A percentile compares a stretch with the other conserved stretches of the same genome.
phyloP scores from a whole-genome alignment of 2,329 filamentous ascomycete genomes.

The Ramularia endophylla region DNA sequence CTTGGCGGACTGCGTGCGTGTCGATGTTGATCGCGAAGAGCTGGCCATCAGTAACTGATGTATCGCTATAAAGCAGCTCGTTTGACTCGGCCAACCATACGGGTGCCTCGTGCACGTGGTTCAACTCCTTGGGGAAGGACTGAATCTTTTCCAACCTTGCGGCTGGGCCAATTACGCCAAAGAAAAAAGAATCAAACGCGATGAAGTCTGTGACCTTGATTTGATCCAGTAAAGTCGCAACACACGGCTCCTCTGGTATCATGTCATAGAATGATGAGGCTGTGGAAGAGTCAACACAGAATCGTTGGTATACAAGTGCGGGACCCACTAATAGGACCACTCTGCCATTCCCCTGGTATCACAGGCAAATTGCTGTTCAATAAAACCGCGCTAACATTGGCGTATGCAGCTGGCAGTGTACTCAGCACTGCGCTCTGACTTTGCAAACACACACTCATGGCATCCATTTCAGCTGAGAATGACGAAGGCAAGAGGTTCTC shows the following conservation, averaged over 20 bases:
- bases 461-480: conserved; percentile 8
- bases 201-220: conserved; percentile 21
- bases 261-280: conserved; percentile 17
- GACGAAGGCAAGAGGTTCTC: too few relatives aligned
- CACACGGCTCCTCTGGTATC: conserved; percentile 11
- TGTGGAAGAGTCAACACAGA: conserved; percentile 3
- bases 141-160: conserved; percentile 22
- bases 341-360: conserved; percentile 16
- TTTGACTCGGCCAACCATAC: conserved; percentile 23
- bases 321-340: conserved; percentile 11
- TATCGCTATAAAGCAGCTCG: conserved; percentile 25
- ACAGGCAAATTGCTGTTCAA: conserved; percentile 18
- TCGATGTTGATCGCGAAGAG: conserved; percentile 23
- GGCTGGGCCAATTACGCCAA: conserved; percentile 22
- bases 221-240: conserved; percentile 9
- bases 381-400: conserved; percentile 13
- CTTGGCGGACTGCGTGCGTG: conserved; percentile 13
- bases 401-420: conserved; percentile 12
- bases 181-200: conserved; percentile 23
- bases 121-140: conserved; percentile 11
- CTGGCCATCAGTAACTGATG: conserved; percentile 13
- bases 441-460: conserved; percentile 9
- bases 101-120: conserved; percentile 24
- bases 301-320: neutral
- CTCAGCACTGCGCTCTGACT: conserved; percentile 7